Percentiles rank a stretch among this genome's conserved stretches.
These are phyloP conservation scores for Claviceps arundinis DNA, from an alignment of 2,329 filamentous ascomycete genomes.

Conservation along the genomic window DNA sequence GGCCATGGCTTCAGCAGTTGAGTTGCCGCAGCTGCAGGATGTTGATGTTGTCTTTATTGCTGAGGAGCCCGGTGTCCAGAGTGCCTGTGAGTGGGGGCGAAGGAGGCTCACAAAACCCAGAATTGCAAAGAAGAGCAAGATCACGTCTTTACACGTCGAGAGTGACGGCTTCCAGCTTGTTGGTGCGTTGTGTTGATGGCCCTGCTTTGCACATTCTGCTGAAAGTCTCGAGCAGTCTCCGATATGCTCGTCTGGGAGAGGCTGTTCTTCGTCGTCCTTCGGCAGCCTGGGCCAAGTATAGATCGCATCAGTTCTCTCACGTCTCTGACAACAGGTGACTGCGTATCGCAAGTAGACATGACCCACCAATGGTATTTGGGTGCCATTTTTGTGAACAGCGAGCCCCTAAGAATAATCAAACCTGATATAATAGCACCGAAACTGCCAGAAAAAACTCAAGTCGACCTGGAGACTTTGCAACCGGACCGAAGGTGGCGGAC, in stretches of 20 bases:
- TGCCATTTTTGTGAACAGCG: background rate
- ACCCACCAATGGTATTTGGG: background rate
- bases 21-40: conserved; percentile 20
- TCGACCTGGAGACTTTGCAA: too few species aligned
- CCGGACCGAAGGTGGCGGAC: too few species aligned
- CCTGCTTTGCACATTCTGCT: background rate
- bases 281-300: background rate
- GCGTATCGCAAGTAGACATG: background rate
- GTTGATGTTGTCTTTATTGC: background rate
- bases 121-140: background rate
- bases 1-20: conserved; percentile 14
- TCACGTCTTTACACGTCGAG: background rate
- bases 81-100: background rate
- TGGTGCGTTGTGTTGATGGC: background rate
- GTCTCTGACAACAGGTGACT: background rate
- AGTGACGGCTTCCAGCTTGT: background rate
- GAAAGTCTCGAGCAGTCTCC: background rate
- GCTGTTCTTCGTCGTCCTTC: background rate
- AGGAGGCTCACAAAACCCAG: background rate
- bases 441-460: too few species aligned
- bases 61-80: background rate
- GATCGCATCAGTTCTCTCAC: background rate
- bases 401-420: too few species aligned
- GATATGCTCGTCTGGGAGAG: background rate
- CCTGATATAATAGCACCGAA: too few species aligned